Conservation (phyloP, 2,329 filamentous ascomycete species). For the Aspergillus piperis region DNA sequence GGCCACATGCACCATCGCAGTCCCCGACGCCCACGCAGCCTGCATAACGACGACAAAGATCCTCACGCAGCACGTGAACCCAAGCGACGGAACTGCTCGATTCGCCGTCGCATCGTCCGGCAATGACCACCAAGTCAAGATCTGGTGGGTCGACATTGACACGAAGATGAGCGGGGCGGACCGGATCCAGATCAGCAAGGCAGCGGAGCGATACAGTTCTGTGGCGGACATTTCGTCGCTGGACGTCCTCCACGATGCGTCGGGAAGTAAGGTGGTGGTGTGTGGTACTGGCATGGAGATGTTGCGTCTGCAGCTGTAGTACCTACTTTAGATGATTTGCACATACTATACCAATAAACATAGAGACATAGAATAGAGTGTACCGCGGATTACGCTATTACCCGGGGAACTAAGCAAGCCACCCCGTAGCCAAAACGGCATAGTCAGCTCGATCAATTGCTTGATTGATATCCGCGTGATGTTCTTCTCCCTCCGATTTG, state of each 20-base stretch:
- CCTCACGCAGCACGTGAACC: constrained; percentile 20
- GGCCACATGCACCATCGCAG: constrained; percentile 34
- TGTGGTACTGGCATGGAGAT: constrained; percentile 55
- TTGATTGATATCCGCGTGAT: too few relatives aligned
- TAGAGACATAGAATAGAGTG: neutral
- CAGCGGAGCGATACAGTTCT: constrained; percentile 44
- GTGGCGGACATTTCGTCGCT: constrained; percentile 60
- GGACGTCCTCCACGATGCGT: constrained; percentile 36
- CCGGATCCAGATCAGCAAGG: constrained; percentile 27
- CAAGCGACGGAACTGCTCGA: constrained; percentile 9
- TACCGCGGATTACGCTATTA: neutral
- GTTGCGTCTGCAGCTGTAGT: constrained; percentile 22
- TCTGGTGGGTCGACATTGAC: constrained; percentile 43
- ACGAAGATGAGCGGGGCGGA: constrained; percentile 19
- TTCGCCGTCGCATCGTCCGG: constrained; percentile 42
- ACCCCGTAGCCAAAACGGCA: constrained; percentile 12
- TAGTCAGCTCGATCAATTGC: neutral
- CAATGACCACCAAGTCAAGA: constrained; percentile 50
- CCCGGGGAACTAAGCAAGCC: neutral
- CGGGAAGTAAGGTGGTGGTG: constrained; percentile 38
- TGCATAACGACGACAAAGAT: constrained; percentile 45
- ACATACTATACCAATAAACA: neutral
- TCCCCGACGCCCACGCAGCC: constrained; percentile 48
- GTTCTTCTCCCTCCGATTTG: too few relatives aligned
- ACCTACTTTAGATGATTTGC: neutral